Percentiles rank a stretch among this genome's conserved stretches.
Conservation (phyloP, 768 basidiomycete species). For the Xanthoconium stramineum region DNA sequence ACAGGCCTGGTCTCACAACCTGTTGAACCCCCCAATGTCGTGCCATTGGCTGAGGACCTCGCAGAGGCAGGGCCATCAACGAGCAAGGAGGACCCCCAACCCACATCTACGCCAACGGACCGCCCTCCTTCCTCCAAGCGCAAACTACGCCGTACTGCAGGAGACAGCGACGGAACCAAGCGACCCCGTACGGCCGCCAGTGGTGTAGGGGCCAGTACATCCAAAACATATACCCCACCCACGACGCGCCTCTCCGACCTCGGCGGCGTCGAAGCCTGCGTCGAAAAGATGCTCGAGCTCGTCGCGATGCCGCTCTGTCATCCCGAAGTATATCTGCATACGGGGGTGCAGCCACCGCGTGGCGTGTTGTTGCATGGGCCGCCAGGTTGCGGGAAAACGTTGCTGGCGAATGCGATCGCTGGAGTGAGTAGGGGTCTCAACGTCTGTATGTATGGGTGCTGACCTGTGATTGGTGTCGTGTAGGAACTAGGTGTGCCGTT, state of each 20-base stretch:
- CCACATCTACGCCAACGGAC: slow-evolving; percentile 2
- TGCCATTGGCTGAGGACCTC: slow-evolving; percentile 16
- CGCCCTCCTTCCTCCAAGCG: slow-evolving; percentile 49
- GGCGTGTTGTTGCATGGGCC: slow-evolving; percentile 94
- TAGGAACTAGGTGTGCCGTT: slow-evolving; percentile 93
- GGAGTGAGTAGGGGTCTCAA: slow-evolving; percentile 55
- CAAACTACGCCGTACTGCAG: slow-evolving; percentile 51
- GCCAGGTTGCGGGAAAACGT: slow-evolving; percentile 95
- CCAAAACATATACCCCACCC: slow-evolving; percentile 59
- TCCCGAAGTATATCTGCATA: slow-evolving; percentile 92
- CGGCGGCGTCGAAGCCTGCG: slow-evolving; percentile 80
- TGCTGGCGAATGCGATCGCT: slow-evolving; percentile 91
- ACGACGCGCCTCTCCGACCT: slow-evolving; percentile 75
- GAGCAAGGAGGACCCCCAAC: background rate
- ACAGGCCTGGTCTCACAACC: no score
- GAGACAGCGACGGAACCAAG: slow-evolving; percentile 53
- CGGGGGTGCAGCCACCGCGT: slow-evolving; percentile 87
- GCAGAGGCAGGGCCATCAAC: slow-evolving; percentile 13
- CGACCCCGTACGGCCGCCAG: slow-evolving; percentile 39
- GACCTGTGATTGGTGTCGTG: slow-evolving; percentile 26
- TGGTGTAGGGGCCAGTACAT: slow-evolving; percentile 20
- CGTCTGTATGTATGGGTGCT: no score
- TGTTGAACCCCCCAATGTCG: slow-evolving; percentile 21
- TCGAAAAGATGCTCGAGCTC: slow-evolving; percentile 94
- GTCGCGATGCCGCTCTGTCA: slow-evolving; percentile 94